Conservation (phyloP, 106 monocot genomes). For the Acanthochlamys bracteata region DNA sequence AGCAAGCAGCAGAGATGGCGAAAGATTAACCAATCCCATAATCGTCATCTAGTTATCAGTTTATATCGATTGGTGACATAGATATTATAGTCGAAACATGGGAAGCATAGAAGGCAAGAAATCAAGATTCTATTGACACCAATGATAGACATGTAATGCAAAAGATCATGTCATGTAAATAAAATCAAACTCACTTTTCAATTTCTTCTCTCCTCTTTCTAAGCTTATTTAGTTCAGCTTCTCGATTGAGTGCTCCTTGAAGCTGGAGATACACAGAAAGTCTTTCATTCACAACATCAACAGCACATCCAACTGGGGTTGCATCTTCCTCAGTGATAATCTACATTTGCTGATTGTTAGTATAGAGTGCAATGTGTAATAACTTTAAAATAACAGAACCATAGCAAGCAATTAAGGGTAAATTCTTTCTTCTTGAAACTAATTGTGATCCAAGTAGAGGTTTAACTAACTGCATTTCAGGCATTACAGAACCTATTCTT, state of each 20-base stretch:
- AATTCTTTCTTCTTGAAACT: neutral
- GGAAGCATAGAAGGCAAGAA: no score
- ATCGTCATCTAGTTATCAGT: no score
- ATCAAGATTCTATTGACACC: no score
- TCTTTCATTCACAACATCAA: slow-evolving; percentile 51
- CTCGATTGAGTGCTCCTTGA: slow-evolving; percentile 55
- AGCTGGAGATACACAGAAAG: slow-evolving; percentile 72
- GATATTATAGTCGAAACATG: no score
- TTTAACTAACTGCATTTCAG: neutral
- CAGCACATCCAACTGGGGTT: slow-evolving; percentile 46
- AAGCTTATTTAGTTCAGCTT: slow-evolving; percentile 70
- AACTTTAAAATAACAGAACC: neutral
- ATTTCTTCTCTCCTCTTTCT: slow-evolving; percentile 67
- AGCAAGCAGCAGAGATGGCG: no score
- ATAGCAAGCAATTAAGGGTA: neutral
- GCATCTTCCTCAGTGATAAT: slow-evolving; percentile 30
- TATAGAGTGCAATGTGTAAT: neutral
- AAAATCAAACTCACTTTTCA: slow-evolving; percentile 57
- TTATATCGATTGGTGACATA: no score
- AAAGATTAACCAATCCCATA: no score
- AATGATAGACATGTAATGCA: no score
- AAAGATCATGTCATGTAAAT: no score
- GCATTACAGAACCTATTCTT: neutral
- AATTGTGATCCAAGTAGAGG: neutral
- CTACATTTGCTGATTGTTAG: slow-evolving; percentile 14